Evolutionary conservation across 1,139 yeast species (phyloP), one percentile per base, ranked within the genome.

Genomic region (Nematodospora anomalae): DNA sequence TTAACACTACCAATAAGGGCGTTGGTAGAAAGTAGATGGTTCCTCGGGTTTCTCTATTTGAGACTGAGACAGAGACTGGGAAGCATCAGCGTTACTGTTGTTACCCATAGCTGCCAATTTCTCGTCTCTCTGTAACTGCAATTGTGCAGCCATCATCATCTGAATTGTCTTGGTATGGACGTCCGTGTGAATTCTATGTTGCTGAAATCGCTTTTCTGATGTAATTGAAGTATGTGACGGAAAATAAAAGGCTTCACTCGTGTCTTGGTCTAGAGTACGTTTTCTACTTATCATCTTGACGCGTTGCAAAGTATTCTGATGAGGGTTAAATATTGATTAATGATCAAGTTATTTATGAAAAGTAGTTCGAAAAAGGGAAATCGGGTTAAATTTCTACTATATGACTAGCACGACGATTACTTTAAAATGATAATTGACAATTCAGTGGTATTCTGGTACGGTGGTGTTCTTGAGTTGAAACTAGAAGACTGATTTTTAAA

Each of bases 91-190:
- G 8, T 31, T 47, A 50, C 28, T 44, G 43, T 20, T 31, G 28
- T 16, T 40, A 48, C n/a, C 44, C 38, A 6, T 18, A 18, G 8
- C 8, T 6, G 21, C 21, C 23, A 30, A 21, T 38, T 33, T 47
- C 32, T 47, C 43, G 28, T 38, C 30, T 22, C 29, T 28, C 30
- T 45, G 46, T 33, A 45, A 31, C 16, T 38, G 20, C 16, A 36
- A 21, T 34, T 42, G 64, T 1, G 63, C 57, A 11, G 50, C 42
- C 60, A 67, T 53, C 55, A 67, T 45, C 48, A 65, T 42, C 11
- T 53, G 41, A 1, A 67, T 56, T 0, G 72, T 67, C 22, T 47
- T 42, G 7, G 49, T 36, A 38, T 67, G 73, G 4, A 47, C 47
- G 27, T 64, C 67, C 7, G 62, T 45, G 36, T 57, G 64, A 20